Evolutionary conservation across 2,329 filamentous ascomycete species (phyloP).

Genomic region (Xenosphaeropsis pyriputrescens): DNA sequence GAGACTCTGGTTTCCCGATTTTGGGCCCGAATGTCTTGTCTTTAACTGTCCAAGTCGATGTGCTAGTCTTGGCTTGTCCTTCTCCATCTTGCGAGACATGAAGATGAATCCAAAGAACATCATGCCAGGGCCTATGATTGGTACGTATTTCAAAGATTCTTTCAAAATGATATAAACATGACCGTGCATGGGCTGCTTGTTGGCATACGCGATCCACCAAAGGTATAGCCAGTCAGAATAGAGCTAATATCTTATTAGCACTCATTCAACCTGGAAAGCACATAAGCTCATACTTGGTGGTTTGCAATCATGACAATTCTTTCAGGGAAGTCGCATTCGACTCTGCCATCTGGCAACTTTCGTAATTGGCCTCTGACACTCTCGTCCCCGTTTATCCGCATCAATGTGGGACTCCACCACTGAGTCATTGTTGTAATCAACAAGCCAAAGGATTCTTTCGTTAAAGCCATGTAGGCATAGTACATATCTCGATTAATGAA

Average conservation of each 20-base stretch:
- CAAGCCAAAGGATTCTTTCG: slow-evolving; percentile 72
- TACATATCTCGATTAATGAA: slow-evolving; percentile 63
- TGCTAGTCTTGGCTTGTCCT: slow-evolving; percentile 62
- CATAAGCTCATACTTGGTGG: slow-evolving; percentile 43
- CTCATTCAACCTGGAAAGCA: neutral
- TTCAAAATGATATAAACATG: slow-evolving; percentile 86
- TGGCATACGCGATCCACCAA: slow-evolving; percentile 87
- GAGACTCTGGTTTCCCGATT: slow-evolving; percentile 35
- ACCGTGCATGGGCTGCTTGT: slow-evolving; percentile 60
- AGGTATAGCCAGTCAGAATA: slow-evolving; percentile 89
- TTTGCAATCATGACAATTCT: slow-evolving; percentile 75
- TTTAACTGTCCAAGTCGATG: slow-evolving; percentile 60
- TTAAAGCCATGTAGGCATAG: slow-evolving; percentile 76
- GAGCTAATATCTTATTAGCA: slow-evolving; percentile 30
- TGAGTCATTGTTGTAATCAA: slow-evolving; percentile 68
- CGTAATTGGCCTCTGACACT: slow-evolving; percentile 64
- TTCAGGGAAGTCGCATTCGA: slow-evolving; percentile 70
- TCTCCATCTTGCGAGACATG: slow-evolving; percentile 77
- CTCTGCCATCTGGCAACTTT: slow-evolving; percentile 53
- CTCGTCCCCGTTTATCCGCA: slow-evolving; percentile 71
- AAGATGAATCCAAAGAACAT: slow-evolving; percentile 86
- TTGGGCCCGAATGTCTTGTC: slow-evolving; percentile 33
- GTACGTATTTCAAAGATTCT: slow-evolving; percentile 70
- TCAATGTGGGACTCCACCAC: slow-evolving; percentile 73
- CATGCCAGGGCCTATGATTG: slow-evolving; percentile 67